A percentile compares a stretch with the other conserved stretches of the same genome.
phyloP scores from a whole-genome alignment of 805 yeast species.

The Kazachstania africana region DNA sequence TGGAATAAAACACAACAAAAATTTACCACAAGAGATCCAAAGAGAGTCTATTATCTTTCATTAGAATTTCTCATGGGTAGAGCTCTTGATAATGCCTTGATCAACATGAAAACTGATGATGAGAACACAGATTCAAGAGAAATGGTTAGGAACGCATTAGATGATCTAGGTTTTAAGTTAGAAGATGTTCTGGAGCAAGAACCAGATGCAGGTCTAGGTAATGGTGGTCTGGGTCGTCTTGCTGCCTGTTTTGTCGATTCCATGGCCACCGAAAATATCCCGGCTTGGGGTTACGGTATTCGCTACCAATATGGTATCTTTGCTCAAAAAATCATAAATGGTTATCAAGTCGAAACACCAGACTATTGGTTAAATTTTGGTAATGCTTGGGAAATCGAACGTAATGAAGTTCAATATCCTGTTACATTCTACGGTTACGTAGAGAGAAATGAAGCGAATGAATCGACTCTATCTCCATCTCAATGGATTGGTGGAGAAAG shows the following conservation, averaged over 20 bases:
- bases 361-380: conserved; percentile 86
- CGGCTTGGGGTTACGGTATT: conserved; percentile 95
- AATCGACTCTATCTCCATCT: conserved; percentile 41
- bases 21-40: conserved; percentile 72
- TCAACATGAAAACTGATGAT: conserved; percentile 48
- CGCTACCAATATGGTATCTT: conserved; percentile 91
- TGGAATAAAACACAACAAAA: conserved; percentile 92
- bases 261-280: conserved; percentile 70
- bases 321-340: conserved; percentile 79
- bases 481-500: conserved; percentile 88
- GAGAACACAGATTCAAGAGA: conserved; percentile 31
- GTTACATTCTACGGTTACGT: conserved; percentile 83
- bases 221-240: conserved; percentile 88
- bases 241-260: conserved; percentile 94
- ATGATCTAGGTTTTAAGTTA: conserved; percentile 72
- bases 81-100: conserved; percentile 87
- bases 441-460: conserved; percentile 39
- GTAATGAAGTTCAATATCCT: conserved; percentile 79
- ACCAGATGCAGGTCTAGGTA: conserved; percentile 91
- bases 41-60: conserved; percentile 77
- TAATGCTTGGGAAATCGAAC: conserved; percentile 89
- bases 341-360: conserved; percentile 89
- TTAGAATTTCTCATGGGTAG: conserved; percentile 90
- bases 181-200: conserved; percentile 80
- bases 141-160: conserved; percentile 41